phyloP scores from a whole-genome alignment of 441 rosid genomes.

The Erodium trifolium region DNA sequence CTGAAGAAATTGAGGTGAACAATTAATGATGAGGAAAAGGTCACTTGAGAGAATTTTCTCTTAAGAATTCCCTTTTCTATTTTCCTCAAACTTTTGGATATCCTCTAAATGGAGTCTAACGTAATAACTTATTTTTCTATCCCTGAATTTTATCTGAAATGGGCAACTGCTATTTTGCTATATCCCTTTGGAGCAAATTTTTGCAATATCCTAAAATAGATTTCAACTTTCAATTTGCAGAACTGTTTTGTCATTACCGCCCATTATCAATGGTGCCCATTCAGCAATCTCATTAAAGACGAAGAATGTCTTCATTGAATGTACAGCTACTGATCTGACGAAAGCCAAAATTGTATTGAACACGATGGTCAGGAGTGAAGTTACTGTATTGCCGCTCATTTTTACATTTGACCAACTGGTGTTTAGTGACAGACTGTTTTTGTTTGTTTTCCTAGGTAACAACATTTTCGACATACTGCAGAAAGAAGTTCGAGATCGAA shows the following conservation, averaged over 20 bases:
- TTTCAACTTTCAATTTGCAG: slow-evolving; percentile 31
- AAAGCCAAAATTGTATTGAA: slow-evolving; percentile 90
- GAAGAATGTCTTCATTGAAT: slow-evolving; percentile 86
- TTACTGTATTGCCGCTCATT: slow-evolving; percentile 12
- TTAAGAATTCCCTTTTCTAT: not conserved
- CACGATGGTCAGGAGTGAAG: slow-evolving; percentile 56
- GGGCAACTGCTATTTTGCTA: not conserved
- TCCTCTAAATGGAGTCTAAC: not conserved
- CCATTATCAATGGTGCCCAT: slow-evolving; percentile 92
- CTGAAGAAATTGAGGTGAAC: not conserved
- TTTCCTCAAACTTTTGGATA: not conserved
- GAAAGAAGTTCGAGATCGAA: slow-evolving; percentile 71
- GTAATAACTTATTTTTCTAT: not conserved
- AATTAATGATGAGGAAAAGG: not conserved
- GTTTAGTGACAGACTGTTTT: slow-evolving; percentile 8
- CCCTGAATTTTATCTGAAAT: not conserved
- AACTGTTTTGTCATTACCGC: slow-evolving; percentile 84
- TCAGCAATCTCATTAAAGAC: slow-evolving; percentile 88
- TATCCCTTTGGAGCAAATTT: not conserved
- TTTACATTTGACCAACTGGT: slow-evolving; percentile 12
- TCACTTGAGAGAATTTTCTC: not conserved
- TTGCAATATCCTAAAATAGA: slow-evolving; percentile 2
- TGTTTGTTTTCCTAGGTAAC: slow-evolving; percentile 46
- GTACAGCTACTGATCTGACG: slow-evolving; percentile 90
- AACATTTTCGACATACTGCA: slow-evolving; percentile 60